phyloP scores from a whole-genome alignment of 1,284 basidiomycete species.

The Pseudozyma flocculosa region DNA sequence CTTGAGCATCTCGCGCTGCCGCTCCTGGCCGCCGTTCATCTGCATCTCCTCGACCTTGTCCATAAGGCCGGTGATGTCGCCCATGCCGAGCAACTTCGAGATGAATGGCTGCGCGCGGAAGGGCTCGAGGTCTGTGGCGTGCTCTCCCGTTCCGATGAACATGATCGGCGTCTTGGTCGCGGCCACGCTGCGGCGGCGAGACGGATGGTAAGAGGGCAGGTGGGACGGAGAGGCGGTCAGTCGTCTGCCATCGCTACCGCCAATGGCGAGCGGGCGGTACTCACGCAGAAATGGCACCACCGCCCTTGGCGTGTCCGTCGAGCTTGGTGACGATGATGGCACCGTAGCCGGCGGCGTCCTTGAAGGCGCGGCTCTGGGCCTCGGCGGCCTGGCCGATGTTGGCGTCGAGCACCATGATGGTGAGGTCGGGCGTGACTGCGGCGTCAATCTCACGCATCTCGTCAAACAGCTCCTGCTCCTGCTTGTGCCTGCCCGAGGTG shows the following conservation, averaged over 20 bases:
- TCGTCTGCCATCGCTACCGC: too few species aligned
- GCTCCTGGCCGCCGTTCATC: constrained; percentile 71
- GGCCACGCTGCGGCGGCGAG: too few species aligned
- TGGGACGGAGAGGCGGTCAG: too few species aligned
- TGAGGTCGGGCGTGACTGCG: constrained; percentile 76
- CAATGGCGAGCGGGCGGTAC: too few species aligned
- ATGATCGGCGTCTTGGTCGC: constrained; percentile 97
- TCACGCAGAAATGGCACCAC: constrained; percentile 98
- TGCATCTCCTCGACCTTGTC: constrained; percentile 63
- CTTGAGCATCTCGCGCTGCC: constrained; percentile 97
- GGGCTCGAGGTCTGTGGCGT: constrained; percentile 89
- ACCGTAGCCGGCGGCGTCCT: constrained; percentile 94
- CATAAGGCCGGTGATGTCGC: constrained; percentile 93
- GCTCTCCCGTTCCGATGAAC: constrained; percentile 96
- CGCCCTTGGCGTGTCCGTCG: constrained; percentile 98
- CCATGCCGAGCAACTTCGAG: constrained; percentile 90
- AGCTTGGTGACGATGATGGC: constrained; percentile 99
- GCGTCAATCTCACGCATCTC: constrained; percentile 97
- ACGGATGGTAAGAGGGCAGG: constrained; percentile 56
- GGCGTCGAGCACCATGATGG: constrained; percentile 61
- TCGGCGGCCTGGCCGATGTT: constrained; percentile 89
- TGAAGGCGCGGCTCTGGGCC: constrained; percentile 92
- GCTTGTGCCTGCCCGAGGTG: constrained; percentile 94
- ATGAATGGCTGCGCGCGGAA: constrained; percentile 97
- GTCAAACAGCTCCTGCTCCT: constrained; percentile 93